Conservation (phyloP, 805 yeast genomes). For the Schwanniomyces vanrijiae region DNA sequence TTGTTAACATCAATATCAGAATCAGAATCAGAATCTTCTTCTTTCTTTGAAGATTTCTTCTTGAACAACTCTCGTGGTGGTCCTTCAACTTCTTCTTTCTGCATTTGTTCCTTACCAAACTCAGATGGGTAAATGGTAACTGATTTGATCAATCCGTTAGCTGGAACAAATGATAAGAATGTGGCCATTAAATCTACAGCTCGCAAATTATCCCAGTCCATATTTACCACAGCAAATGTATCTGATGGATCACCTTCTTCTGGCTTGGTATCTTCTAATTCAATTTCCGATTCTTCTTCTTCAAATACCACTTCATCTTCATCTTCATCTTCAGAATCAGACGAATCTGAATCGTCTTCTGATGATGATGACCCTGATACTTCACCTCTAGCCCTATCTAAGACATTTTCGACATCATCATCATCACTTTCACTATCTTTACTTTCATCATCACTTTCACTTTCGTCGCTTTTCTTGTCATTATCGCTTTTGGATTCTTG, state of each 20-base stretch:
- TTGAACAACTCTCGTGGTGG: slow-evolving; percentile 85
- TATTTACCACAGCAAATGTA: slow-evolving; percentile 85
- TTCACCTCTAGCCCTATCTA: slow-evolving; percentile 72
- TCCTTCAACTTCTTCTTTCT: slow-evolving; percentile 84
- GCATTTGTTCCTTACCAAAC: slow-evolving; percentile 90
- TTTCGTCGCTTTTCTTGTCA: slow-evolving; percentile 13
- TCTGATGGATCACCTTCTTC: slow-evolving; percentile 84
- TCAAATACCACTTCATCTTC: slow-evolving; percentile 44
- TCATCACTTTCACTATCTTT: slow-evolving; percentile 23
- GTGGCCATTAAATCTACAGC: slow-evolving; percentile 89
- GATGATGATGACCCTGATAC: slow-evolving; percentile 40
- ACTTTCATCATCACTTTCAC: slow-evolving; percentile 10
- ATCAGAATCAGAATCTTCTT: slow-evolving; percentile 31
- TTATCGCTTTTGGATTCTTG: slow-evolving; percentile 7
- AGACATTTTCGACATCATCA: slow-evolving; percentile 9
- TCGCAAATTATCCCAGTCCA: slow-evolving; percentile 96
- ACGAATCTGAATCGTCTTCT: slow-evolving; percentile 32
- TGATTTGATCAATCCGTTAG: slow-evolving; percentile 65
- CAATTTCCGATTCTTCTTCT: slow-evolving; percentile 55
- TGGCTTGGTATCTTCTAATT: slow-evolving; percentile 58
- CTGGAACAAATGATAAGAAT: slow-evolving; percentile 79
- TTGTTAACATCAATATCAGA: slow-evolving; percentile 46
- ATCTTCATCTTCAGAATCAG: slow-evolving; percentile 41
- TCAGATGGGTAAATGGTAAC: slow-evolving; percentile 84
- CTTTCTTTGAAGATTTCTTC: slow-evolving; percentile 41